A percentile compares a stretch with the other conserved stretches of the same genome.
Conservation (phyloP, 768 basidiomycete species). For the Nidularia pulvinata region DNA sequence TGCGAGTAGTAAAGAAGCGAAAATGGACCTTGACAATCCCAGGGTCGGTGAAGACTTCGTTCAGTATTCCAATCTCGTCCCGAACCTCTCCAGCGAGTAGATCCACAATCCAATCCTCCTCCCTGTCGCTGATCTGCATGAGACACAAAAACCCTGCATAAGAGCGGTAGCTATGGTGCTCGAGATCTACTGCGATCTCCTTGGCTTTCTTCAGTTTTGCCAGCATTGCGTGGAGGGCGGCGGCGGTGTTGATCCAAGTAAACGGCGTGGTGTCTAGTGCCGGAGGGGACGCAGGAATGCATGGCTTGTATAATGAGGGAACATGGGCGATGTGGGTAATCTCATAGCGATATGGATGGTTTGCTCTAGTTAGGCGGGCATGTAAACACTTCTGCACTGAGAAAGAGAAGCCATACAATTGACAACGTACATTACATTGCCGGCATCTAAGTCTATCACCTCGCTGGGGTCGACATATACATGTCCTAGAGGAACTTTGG, state of each 20-base stretch:
- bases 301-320: constrained; percentile 51
- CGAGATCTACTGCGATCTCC: constrained; percentile 93
- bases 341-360: constrained; percentile 88
- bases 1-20: background rate
- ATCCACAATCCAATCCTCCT: constrained; percentile 89
- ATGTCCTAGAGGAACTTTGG: constrained; percentile 81
- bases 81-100: constrained; percentile 57
- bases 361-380: constrained; percentile 12
- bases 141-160: constrained; percentile 90
- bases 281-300: constrained; percentile 48
- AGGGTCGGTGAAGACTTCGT: constrained; percentile 86
- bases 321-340: constrained; percentile 77
- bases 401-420: background rate
- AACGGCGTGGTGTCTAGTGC: constrained; percentile 70
- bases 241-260: constrained; percentile 65
- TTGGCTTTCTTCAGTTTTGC: constrained; percentile 57
- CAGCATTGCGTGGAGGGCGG: constrained; percentile 62
- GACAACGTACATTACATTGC: constrained; percentile 23
- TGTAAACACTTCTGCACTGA: constrained; percentile 5
- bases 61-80: constrained; percentile 71
- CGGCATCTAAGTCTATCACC: constrained; percentile 11
- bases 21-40: constrained; percentile 75
- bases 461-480: constrained; percentile 30
- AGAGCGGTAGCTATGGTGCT: constrained; percentile 88
- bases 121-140: constrained; percentile 88